A percentile compares a stretch with the other conserved stretches of the same genome.
phyloP scores from a whole-genome alignment of 2,329 filamentous ascomycete genomes.

The Clarireedia monteithiana region DNA sequence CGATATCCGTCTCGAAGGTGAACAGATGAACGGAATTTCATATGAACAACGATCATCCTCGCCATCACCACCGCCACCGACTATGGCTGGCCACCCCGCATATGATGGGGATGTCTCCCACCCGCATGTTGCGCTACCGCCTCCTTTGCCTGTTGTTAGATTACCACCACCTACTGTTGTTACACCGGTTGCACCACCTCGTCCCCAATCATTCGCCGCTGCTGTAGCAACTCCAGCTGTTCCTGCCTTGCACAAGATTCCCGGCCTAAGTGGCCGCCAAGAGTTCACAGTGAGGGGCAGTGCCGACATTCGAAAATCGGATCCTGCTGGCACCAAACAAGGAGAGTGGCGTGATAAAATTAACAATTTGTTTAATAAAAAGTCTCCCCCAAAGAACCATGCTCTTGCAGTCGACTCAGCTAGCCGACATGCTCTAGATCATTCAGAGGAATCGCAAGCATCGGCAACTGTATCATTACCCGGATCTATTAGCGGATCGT shows the following conservation, averaged over 20 bases:
- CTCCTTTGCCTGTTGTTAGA: constrained; percentile 67
- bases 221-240: constrained; percentile 31
- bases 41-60: constrained; percentile 37
- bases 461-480: constrained; percentile 66
- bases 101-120: constrained; percentile 58
- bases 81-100: constrained; percentile 61
- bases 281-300: constrained; percentile 23
- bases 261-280: constrained; percentile 16
- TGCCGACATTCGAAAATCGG: constrained; percentile 19
- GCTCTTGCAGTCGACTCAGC: constrained; percentile 58
- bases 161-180: constrained; percentile 49
- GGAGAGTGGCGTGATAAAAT: constrained; percentile 73
- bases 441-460: constrained; percentile 35
- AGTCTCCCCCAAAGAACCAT: constrained; percentile 47
- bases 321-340: constrained; percentile 23
- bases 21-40: constrained; percentile 17
- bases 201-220: constrained; percentile 36
- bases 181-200: constrained; percentile 37
- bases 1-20: constrained; percentile 39
- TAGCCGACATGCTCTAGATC: constrained; percentile 59
- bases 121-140: constrained; percentile 64
- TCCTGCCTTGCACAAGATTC: constrained; percentile 9
- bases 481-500: constrained; percentile 13
- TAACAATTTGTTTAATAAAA: constrained; percentile 63
- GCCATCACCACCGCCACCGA: constrained; percentile 66